phyloP scores from a whole-genome alignment of 1,284 basidiomycete genomes.

The Ustilago cynodontis region DNA sequence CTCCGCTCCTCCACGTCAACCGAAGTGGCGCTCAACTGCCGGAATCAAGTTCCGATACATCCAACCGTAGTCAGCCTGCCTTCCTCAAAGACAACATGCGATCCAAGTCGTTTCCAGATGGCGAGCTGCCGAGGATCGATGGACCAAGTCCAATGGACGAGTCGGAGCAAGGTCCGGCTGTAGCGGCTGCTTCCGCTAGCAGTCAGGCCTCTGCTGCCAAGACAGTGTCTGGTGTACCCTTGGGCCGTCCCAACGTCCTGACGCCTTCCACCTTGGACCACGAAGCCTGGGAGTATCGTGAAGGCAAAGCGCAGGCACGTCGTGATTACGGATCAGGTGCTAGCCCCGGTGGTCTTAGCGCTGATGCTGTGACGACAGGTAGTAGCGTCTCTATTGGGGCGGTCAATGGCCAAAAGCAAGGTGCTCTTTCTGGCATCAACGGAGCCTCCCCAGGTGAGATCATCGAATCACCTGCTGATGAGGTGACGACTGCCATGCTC shows the following conservation, averaged over 20 bases:
- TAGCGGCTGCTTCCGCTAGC: conserved; percentile 13
- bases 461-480: conserved; percentile 48
- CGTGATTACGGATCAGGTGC: conserved; percentile 44
- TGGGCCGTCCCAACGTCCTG: conserved; percentile 36
- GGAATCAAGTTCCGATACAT: conserved; percentile 5
- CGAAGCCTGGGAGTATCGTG: conserved; percentile 59
- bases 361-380: conserved; percentile 37
- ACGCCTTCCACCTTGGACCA: conserved; percentile 52
- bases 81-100: conserved; percentile 44
- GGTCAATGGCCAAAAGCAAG: conserved; percentile 25
- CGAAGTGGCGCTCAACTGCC: neutral
- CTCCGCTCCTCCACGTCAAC: conserved; percentile 36
- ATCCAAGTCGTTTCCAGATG: conserved; percentile 47
- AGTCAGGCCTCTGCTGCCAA: conserved; percentile 20
- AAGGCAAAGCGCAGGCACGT: conserved; percentile 54
- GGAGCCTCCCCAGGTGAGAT: conserved; percentile 44
- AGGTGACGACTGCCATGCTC: conserved; percentile 43
- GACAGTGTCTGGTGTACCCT: conserved; percentile 15
- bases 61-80: conserved; percentile 21
- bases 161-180: conserved; percentile 14
- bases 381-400: conserved; percentile 46
- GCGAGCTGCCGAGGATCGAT: conserved; percentile 40
- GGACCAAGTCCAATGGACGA: conserved; percentile 23
- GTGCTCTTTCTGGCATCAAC: conserved; percentile 22
- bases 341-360: conserved; percentile 42